Percentiles rank a stretch among this genome's conserved stretches.
Evolutionary conservation across 2,329 filamentous ascomycete species (phyloP).

Genomic region (Xylaria sp.): DNA sequence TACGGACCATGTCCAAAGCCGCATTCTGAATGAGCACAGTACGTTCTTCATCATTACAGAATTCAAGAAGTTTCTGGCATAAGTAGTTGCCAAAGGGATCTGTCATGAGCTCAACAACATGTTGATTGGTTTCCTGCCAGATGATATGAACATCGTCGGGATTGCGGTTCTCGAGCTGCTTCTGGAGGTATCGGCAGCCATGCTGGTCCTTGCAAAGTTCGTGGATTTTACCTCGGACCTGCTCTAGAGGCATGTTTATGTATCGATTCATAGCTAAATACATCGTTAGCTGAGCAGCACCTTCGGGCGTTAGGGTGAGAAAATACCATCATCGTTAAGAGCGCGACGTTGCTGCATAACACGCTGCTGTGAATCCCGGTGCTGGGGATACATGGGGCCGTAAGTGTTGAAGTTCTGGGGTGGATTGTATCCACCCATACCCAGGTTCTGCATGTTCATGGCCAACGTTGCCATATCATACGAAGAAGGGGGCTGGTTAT

Average conservation of each 20-base stretch:
- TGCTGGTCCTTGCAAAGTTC: constrained; percentile 95
- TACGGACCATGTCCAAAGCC: constrained; percentile 78
- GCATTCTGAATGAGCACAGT: constrained; percentile 90
- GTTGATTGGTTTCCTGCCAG: constrained; percentile 85
- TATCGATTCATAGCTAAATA: constrained; percentile 66
- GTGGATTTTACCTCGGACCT: constrained; percentile 78
- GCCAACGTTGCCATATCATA: constrained; percentile 55
- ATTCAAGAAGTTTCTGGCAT: constrained; percentile 96
- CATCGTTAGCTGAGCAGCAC: constrained; percentile 3
- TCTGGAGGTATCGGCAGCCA: constrained; percentile 92
- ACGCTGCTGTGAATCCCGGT: constrained; percentile 69
- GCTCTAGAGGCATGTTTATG: constrained; percentile 75
- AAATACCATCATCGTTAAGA: constrained; percentile 64
- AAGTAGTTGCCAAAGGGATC: constrained; percentile 99
- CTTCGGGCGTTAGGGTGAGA: not conserved
- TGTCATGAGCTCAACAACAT: constrained; percentile 97
- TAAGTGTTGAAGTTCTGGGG: constrained; percentile 57
- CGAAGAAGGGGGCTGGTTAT: constrained; percentile 21
- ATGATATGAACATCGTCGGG: constrained; percentile 84
- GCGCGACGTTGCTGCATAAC: constrained; percentile 71
- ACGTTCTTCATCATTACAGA: constrained; percentile 89
- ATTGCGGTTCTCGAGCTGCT: constrained; percentile 88
- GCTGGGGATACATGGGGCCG: constrained; percentile 43
- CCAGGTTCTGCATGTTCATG: constrained; percentile 59
- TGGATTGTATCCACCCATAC: constrained; percentile 49